Percentiles rank a stretch among this genome's conserved stretches.
These are phyloP conservation scores for Macrophomina pseudophaseolina DNA, from an alignment of 2,329 filamentous ascomycete species.

Conservation along the genomic window DNA sequence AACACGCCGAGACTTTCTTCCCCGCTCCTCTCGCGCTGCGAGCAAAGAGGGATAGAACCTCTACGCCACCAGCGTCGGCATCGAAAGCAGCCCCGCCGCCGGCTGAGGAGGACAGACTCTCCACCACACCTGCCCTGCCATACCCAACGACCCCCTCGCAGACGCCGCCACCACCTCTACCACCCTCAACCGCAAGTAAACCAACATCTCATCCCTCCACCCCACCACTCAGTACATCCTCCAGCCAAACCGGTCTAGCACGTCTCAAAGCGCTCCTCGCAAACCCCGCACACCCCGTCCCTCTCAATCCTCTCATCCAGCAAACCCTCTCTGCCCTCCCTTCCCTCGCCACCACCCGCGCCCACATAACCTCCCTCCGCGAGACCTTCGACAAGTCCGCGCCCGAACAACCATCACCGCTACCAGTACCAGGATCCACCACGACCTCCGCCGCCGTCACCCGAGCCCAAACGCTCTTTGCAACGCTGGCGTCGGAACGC, in stretches of 20 bases:
- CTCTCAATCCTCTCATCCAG: constrained; percentile 29
- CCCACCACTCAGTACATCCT: constrained; percentile 28
- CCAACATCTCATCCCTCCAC: constrained; percentile 18
- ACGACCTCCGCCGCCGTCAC: constrained; percentile 30
- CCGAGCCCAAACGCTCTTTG: neutral
- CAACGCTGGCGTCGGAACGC: constrained; percentile 44
- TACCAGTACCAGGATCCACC: constrained; percentile 37
- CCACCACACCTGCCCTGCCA: constrained; percentile 28
- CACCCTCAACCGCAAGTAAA: neutral
- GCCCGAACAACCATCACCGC: too few species aligned
- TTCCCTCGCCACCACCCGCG: neutral
- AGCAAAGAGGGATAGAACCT: neutral
- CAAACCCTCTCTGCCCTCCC: constrained; percentile 5
- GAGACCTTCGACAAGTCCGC: constrained; percentile 49
- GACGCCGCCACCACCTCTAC: constrained; percentile 29
- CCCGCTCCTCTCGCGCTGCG: constrained; percentile 30
- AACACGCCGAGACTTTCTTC: constrained; percentile 45
- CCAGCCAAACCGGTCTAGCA: constrained; percentile 28
- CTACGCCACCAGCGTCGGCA: constrained; percentile 22
- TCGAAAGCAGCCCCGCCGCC: constrained; percentile 29
- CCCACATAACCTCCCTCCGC: constrained; percentile 29
- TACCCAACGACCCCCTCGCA: constrained; percentile 35
- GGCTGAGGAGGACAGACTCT: neutral
- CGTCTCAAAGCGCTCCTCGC: constrained; percentile 34
- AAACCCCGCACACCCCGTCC: constrained; percentile 31